These are phyloP conservation scores for Trichosporon coremiiforme DNA, from an alignment of 1,284 basidiomycete genomes.

Conservation along the genomic window DNA sequence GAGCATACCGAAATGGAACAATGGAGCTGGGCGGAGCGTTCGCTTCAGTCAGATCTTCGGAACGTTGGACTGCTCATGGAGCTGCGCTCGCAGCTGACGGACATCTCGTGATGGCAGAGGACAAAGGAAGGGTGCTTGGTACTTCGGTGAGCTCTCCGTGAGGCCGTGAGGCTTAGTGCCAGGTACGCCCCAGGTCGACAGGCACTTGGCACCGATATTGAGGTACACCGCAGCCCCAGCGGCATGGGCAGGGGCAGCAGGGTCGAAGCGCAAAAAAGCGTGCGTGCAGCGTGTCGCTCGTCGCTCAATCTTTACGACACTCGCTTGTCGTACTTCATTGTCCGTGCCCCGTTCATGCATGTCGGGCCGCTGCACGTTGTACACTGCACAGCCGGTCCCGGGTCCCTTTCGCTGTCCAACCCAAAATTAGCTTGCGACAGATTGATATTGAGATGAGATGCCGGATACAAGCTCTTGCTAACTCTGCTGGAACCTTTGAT, in stretches of 20 bases:
- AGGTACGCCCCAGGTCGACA: not conserved
- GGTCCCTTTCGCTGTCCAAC: not conserved
- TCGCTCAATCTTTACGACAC: not conserved
- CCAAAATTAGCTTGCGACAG: not conserved
- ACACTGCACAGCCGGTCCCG: not conserved
- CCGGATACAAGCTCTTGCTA: not conserved
- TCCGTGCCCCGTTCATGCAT: too few relatives aligned
- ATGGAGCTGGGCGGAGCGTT: not conserved
- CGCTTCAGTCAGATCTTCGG: too few relatives aligned
- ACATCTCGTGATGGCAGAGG: not conserved
- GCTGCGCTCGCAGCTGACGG: not conserved
- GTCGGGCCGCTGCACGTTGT: not conserved
- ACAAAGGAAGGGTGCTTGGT: not conserved
- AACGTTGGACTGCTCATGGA: too few relatives aligned
- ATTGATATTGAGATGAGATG: not conserved
- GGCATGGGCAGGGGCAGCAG: not conserved
- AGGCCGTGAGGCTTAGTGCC: not conserved
- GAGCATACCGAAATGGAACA: not conserved
- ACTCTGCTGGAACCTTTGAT: not conserved
- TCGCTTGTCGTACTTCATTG: not conserved
- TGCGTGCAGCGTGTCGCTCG: not conserved
- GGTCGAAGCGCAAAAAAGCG: too few relatives aligned
- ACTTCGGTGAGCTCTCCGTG: not conserved
- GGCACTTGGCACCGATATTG: constrained; percentile 12
- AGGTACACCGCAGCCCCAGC: not conserved